Base-by-base conservation (phyloP, 768 basidiomycete genomes). In the Tulasnella sp. region DNA sequence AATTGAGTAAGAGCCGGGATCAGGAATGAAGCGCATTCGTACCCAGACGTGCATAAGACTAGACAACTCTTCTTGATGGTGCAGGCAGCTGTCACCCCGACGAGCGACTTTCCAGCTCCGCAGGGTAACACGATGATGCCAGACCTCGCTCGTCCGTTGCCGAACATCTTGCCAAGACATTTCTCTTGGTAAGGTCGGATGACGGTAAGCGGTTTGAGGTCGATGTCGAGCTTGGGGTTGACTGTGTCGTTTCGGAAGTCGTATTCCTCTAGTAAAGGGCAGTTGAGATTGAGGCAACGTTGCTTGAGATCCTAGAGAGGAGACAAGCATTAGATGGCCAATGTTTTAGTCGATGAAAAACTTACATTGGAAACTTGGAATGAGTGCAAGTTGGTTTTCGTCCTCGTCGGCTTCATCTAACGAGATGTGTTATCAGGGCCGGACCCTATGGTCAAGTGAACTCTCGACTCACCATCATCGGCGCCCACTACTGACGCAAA, bases 171-270 rank as follows among this genome's bases (percentile, higher is more conserved):
- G 76, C 94, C 95, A 47, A 99, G 83, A 78, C 92, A 94, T 68
- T 97, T 99, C 81, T 98, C 96, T 80, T 99, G 97, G 81, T 99
- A 99, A 14, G 97, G 94, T 71, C 97, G 87, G 78, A 99, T 97
- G 74, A 96, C 91, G 2, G 97, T 98, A 40, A 94, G 91, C 2
- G 97, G 97, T 79, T 99, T 99, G 69, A 99, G 86, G 80, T 99
- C 97, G 72, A 99, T 99, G 78, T 99, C 97, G 62, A 99, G 85
- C 80, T 98, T 96, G 34, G 97, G 87, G 78, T 99, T 99, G 76
- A 95, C 83, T 0, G 92, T 94, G 79, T 99, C 97, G 78, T 98
- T 96, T 52, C 95, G 86, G 84, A 98, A 99, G 80, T 99, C 97
- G 78, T 99, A 99, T 81, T 99, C 97, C 79, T 99, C 97, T 47